These are phyloP conservation scores for Diutina scorzettiae DNA, from an alignment of 1,139 yeast species.

Conservation along the genomic window DNA sequence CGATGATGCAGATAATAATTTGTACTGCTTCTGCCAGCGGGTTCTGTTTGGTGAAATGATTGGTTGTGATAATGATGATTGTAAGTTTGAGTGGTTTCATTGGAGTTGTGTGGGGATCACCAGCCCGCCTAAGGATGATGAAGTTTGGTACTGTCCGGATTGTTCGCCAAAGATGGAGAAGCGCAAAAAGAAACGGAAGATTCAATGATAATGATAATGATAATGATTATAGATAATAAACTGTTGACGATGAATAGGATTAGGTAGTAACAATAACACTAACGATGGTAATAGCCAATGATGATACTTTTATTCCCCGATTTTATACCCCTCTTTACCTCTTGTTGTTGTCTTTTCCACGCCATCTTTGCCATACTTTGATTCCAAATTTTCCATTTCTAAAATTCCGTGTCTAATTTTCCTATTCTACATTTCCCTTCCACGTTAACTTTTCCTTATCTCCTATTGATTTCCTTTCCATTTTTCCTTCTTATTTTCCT, in stretches of 20 bases:
- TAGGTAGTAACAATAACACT: no score
- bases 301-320: no score
- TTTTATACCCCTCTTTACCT: no score
- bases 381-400: no score
- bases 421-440: no score
- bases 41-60: constrained; percentile 88
- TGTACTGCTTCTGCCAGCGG: constrained; percentile 75
- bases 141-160: constrained; percentile 62
- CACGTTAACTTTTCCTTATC: no score
- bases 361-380: no score
- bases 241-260: no score
- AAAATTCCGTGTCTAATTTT: no score
- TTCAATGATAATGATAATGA: not conserved
- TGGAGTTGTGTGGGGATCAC: constrained; percentile 74
- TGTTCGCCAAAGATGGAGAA: constrained; percentile 43
- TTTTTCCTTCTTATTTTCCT: not conserved
- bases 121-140: constrained; percentile 55
- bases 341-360: no score
- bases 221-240: no score
- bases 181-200: constrained; percentile 32
- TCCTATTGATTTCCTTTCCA: not conserved
- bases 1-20: constrained; percentile 53
- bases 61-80: constrained; percentile 78
- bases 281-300: no score
- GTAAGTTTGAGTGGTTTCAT: constrained; percentile 83